phyloP scores from a whole-genome alignment of 2,329 filamentous ascomycete genomes.

The Ophiostoma sp. region DNA sequence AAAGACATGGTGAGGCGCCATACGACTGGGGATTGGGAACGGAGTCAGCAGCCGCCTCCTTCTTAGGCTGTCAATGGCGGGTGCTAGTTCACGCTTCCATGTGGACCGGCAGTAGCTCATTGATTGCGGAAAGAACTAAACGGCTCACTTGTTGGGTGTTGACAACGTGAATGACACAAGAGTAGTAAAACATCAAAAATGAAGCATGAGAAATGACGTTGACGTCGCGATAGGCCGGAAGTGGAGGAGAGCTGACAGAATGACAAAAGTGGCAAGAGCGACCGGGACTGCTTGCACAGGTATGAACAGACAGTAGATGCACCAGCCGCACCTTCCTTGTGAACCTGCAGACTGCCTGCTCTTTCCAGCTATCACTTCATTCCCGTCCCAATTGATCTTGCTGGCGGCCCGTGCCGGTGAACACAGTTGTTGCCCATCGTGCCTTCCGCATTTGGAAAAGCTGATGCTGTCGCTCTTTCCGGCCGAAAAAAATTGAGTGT shows the following conservation, averaged over 20 bases:
- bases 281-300: not conserved
- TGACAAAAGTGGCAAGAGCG: slow-evolving; percentile 2
- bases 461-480: not conserved
- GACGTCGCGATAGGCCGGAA: not conserved
- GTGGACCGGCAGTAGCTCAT: not conserved
- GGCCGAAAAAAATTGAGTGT: not conserved
- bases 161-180: not conserved
- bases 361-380: not conserved
- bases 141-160: not conserved
- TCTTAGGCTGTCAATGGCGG: not conserved
- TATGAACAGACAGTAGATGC: not conserved
- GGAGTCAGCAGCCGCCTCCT: not conserved
- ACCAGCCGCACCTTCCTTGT: not conserved
- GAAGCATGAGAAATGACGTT: not conserved
- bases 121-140: not conserved
- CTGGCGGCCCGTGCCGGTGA: not conserved
- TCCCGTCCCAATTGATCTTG: not conserved
- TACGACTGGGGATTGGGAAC: not conserved
- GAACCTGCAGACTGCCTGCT: not conserved
- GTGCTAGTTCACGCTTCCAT: not conserved
- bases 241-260: not conserved
- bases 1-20: slow-evolving; percentile 16
- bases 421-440: not conserved
- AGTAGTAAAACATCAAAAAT: not conserved
- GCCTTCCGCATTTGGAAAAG: not conserved